Evolutionary conservation across 2,329 filamentous ascomycete genomes (phyloP).

Genomic region (Clonostachys byssicola): DNA sequence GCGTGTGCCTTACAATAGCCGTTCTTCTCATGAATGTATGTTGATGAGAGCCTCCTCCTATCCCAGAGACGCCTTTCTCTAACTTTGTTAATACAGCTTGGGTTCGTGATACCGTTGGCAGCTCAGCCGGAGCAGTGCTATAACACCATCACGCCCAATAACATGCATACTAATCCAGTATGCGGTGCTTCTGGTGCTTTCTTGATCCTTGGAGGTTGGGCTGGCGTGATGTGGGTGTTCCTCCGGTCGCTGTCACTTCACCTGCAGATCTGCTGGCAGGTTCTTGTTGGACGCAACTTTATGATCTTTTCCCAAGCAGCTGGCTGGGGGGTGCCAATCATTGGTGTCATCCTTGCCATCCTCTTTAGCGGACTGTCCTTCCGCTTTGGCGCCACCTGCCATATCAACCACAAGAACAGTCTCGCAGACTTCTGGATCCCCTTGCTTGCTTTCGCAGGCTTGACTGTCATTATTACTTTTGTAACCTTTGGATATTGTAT

Average conservation of each 20-base stretch:
- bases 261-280: constrained; percentile 96
- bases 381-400: constrained; percentile 86
- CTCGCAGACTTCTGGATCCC: constrained; percentile 89
- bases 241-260: constrained; percentile 87
- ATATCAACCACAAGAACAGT: constrained; percentile 87
- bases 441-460: constrained; percentile 70
- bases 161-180: constrained; percentile 76
- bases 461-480: constrained; percentile 77
- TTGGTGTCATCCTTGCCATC: constrained; percentile 73
- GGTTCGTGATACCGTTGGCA: constrained; percentile 84
- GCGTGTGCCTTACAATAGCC: constrained; percentile 75
- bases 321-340: constrained; percentile 79
- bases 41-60: constrained; percentile 8
- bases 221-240: constrained; percentile 85
- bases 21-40: constrained; percentile 77
- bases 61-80: neutral
- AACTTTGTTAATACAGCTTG: constrained; percentile 51
- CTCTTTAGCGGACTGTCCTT: constrained; percentile 89
- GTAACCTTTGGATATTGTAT: constrained; percentile 88
- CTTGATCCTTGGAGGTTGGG: constrained; percentile 80
- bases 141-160: constrained; percentile 87
- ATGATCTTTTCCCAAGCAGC: constrained; percentile 78
- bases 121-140: constrained; percentile 77
- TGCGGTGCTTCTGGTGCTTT: constrained; percentile 89
- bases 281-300: constrained; percentile 81